Base-by-base conservation (phyloP, 2,329 filamentous ascomycete genomes). In the Fusarium sp. region DNA sequence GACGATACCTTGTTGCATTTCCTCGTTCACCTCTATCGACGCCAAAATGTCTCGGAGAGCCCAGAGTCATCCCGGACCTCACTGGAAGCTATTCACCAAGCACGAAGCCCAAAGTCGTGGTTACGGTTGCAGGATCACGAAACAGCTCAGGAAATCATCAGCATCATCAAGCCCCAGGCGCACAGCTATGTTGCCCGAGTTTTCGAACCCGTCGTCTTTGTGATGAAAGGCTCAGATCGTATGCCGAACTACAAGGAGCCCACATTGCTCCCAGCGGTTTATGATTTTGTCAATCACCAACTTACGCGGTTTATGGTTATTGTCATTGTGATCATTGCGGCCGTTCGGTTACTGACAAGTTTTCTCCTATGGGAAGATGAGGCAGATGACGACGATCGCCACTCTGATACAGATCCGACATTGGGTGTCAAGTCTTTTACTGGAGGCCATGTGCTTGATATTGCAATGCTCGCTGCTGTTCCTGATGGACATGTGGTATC, bases 81-180 rank as follows among this genome's bases (percentile, higher is more conserved):
- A 3, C 79, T 88, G 2, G 85, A 91, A 12, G 87, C 89, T 24
- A 88, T 95, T 69, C 92, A 95, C 76, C 92, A 94, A 78, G 92
- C 92, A 3, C 87, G 93, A 69, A 93, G 91, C n/a, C 93, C 92
- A 1, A 90, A 88, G 5, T 92, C 93, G 17, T 96, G 93, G 93
- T 85, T 95, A 58, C 88, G 89, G 29, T 86, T 94, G 64, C 93
- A 95, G 79, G 93, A 95, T 75, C 92, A 94, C 75, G 92, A 94
- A 77, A 94, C 93, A 1, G 93, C 93, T 3, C 89, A 88, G 40
- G 93, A 95, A 77, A 88, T 95, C 17, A 94, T 95, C 79, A 87
- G 90, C n/a, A 88, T 93, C 35, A 88, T 95, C 75, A 94, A 94
- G 72, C 93, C 93, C 8, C 85, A 87, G 63, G 89, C 91, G 2